These are phyloP conservation scores for Prorocentrum cordatum DNA, from an alignment of 169 alveolate species.

Conservation along the genomic window DNA sequence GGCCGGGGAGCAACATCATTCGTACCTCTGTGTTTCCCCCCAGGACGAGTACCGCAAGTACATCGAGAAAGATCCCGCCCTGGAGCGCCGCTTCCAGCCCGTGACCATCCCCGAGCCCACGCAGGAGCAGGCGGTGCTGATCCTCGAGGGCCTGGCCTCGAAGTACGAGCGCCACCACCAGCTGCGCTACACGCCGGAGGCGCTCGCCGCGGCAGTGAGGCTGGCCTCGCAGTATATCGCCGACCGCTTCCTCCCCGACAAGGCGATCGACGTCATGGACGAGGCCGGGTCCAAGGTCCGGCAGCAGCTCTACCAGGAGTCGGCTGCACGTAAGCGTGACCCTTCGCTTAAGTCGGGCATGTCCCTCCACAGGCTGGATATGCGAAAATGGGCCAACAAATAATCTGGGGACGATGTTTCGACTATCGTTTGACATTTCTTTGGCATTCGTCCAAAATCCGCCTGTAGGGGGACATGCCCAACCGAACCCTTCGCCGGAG, in stretches of 20 bases:
- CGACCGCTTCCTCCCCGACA: conserved; percentile 79
- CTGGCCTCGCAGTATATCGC: conserved; percentile 63
- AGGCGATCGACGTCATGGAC: conserved; percentile 82
- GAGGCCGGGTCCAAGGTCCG: conserved; percentile 81
- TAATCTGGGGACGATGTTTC: no score
- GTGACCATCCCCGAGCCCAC: conserved; percentile 71
- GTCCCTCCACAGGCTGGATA: no score
- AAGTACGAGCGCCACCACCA: conserved; percentile 69
- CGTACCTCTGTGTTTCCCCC: no score
- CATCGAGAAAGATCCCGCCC: conserved; percentile 81
- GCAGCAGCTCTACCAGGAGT: no score
- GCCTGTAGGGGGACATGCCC: no score
- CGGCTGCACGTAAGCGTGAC: no score
- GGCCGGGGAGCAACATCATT: no score
- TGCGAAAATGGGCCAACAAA: no score
- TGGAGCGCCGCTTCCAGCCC: conserved; percentile 83
- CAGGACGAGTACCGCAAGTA: conserved; percentile 80
- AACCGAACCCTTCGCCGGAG: no score
- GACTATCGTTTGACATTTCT: no score
- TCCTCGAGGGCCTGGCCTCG: conserved; percentile 46
- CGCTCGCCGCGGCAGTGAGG: conserved; percentile 44
- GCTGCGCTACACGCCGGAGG: conserved; percentile 55
- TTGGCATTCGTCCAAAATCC: no score
- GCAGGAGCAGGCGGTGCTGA: conserved; percentile 31
- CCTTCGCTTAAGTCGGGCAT: no score